These are phyloP conservation scores for Wakefieldia striispora DNA, from an alignment of 768 basidiomycete genomes.

Conservation along the genomic window DNA sequence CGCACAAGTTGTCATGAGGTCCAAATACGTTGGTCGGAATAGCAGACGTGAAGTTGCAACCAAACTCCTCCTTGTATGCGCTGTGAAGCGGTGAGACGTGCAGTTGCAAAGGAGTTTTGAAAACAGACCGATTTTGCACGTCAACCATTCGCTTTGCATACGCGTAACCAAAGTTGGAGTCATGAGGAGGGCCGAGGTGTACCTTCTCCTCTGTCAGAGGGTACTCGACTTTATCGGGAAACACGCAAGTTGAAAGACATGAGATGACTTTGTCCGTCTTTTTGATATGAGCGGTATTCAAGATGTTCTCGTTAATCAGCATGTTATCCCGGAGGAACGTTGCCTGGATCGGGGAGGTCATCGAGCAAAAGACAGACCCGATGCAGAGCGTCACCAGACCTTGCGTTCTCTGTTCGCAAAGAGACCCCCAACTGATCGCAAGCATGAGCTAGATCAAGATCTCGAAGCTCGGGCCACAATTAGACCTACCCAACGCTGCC, in stretches of 20 bases:
- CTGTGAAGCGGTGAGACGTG: slow-evolving; percentile 36
- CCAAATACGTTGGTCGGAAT: slow-evolving; percentile 99
- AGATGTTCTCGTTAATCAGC: slow-evolving; percentile 93
- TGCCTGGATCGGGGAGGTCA: slow-evolving; percentile 43
- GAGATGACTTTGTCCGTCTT: slow-evolving; percentile 81
- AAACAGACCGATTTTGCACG: slow-evolving; percentile 83
- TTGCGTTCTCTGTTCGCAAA: slow-evolving; percentile 97
- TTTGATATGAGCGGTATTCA: slow-evolving; percentile 68
- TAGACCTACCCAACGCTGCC: slow-evolving; percentile 78
- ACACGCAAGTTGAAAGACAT: slow-evolving; percentile 95
- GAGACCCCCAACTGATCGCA: slow-evolving; percentile 75
- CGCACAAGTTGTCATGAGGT: slow-evolving; percentile 88
- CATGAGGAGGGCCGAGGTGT: slow-evolving; percentile 88
- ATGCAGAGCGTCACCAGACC: slow-evolving; percentile 35
- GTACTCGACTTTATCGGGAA: slow-evolving; percentile 92
- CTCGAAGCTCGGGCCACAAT: not conserved
- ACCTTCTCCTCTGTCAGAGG: slow-evolving; percentile 93
- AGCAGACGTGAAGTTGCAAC: slow-evolving; percentile 92
- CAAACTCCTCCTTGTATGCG: slow-evolving; percentile 95
- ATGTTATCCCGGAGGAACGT: slow-evolving; percentile 94
- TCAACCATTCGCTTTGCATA: slow-evolving; percentile 96
- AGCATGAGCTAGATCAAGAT: slow-evolving; percentile 6
- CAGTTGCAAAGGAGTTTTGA: too few relatives aligned
- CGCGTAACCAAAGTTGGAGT: slow-evolving; percentile 95
- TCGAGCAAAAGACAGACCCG: slow-evolving; percentile 1